Percentiles rank a stretch among this genome's conserved stretches.
These are phyloP conservation scores for Chlorencoelia australis DNA, from an alignment of 2,329 filamentous ascomycete species.

Conservation along the genomic window DNA sequence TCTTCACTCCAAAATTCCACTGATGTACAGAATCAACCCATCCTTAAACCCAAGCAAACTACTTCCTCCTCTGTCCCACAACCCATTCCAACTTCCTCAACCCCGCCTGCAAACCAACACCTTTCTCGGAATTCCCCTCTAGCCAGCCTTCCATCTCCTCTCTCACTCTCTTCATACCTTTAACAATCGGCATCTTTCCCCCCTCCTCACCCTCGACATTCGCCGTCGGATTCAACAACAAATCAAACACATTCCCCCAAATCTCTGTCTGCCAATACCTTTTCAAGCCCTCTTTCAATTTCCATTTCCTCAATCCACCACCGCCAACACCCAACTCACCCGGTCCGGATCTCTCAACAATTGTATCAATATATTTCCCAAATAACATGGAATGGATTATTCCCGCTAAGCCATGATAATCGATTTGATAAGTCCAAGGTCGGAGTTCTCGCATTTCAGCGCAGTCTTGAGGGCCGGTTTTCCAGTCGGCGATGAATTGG, in stretches of 20 bases:
- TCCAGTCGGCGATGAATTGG: slow-evolving; percentile 93
- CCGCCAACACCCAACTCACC: slow-evolving; percentile 39
- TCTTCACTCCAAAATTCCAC: too few species aligned
- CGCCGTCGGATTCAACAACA: slow-evolving; percentile 72
- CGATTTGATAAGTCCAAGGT: slow-evolving; percentile 96
- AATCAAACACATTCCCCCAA: slow-evolving; percentile 73
- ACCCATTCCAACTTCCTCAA: slow-evolving; percentile 50
- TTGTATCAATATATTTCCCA: slow-evolving; percentile 86
- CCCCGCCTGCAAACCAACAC: slow-evolving; percentile 59
- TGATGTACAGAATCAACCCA: too few species aligned
- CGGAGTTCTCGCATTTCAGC: slow-evolving; percentile 89
- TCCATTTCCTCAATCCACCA: slow-evolving; percentile 53
- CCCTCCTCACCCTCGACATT: slow-evolving; percentile 57
- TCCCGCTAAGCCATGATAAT: slow-evolving; percentile 87
- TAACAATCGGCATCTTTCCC: slow-evolving; percentile 60
- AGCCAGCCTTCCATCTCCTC: slow-evolving; percentile 80
- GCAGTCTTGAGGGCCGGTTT: slow-evolving; percentile 77
- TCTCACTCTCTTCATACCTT: slow-evolving; percentile 56
- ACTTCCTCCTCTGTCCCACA: slow-evolving; percentile 18
- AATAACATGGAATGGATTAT: slow-evolving; percentile 84
- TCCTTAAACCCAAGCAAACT: too few species aligned
- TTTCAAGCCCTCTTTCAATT: slow-evolving; percentile 74
- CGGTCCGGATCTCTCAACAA: slow-evolving; percentile 29
- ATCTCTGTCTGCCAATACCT: slow-evolving; percentile 94
- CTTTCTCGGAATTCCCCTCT: slow-evolving; percentile 71